phyloP scores from a whole-genome alignment of 1,284 basidiomycete genomes.

The Trametes versicolor region DNA sequence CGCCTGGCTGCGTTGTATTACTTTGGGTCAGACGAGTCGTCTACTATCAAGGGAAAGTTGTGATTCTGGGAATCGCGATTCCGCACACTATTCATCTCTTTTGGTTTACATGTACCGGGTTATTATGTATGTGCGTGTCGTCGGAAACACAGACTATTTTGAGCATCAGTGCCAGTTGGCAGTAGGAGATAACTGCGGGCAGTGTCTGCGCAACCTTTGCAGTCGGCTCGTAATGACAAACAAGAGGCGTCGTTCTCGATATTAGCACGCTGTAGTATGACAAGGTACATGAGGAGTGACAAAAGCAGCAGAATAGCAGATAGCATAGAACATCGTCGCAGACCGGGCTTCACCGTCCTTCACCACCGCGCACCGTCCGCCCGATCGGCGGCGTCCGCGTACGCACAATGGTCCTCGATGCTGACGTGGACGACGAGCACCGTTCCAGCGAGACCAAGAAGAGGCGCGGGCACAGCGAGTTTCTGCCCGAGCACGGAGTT shows the following conservation, averaged over 20 bases:
- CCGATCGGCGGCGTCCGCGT: constrained; percentile 38
- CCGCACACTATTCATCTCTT: background rate
- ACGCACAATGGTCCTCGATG: constrained; percentile 38
- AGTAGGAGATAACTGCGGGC: too few species aligned
- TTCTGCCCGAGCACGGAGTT: constrained; percentile 34
- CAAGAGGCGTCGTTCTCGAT: too few species aligned
- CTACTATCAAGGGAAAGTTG: constrained; percentile 18
- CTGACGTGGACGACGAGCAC: constrained; percentile 39
- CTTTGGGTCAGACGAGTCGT: constrained; percentile 5
- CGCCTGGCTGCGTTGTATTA: constrained; percentile 33
- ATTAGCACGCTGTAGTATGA: background rate
- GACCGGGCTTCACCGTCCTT: background rate
- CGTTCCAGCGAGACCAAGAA: constrained; percentile 35
- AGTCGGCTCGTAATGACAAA: too few species aligned
- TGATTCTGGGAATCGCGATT: background rate
- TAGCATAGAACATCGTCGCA: background rate
- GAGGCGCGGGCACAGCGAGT: constrained; percentile 35
- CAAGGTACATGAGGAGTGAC: background rate
- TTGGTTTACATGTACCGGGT: background rate
- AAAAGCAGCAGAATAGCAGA: constrained; percentile 18
- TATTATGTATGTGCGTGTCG: background rate
- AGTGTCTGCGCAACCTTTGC: too few species aligned
- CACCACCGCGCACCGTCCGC: constrained; percentile 41
- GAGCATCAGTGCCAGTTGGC: background rate
- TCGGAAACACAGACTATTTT: background rate